phyloP scores from a whole-genome alignment of 2,329 filamentous ascomycete genomes.

The Ophiostoma sp. region DNA sequence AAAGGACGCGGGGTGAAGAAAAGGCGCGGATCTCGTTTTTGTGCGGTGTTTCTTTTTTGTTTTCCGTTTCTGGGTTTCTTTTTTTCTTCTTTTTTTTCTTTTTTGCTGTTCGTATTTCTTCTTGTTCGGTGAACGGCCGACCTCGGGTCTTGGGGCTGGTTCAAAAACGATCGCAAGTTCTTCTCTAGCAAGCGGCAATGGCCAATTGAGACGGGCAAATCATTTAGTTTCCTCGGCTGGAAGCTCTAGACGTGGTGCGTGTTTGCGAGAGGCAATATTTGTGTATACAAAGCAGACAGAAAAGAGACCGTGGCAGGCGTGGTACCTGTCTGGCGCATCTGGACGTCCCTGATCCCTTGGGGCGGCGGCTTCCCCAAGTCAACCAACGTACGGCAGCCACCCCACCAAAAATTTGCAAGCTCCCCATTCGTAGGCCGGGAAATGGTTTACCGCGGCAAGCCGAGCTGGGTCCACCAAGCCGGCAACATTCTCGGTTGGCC shows the following conservation, averaged over 20 bases:
- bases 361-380: constrained; percentile 19
- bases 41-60: constrained; percentile 16
- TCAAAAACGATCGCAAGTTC: not conserved
- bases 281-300: not conserved
- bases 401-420: constrained; percentile 16
- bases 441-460: constrained; percentile 28
- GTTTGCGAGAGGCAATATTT: not conserved
- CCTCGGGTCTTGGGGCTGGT: constrained; percentile 25
- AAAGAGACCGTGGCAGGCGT: not conserved
- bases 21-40: not conserved
- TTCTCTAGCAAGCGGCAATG: not conserved
- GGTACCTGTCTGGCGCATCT: not conserved
- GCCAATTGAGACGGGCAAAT: not conserved
- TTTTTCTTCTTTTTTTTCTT: not conserved
- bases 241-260: constrained; percentile 16
- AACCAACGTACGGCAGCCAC: not conserved
- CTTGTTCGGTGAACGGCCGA: constrained; percentile 17
- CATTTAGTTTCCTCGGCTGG: constrained; percentile 20
- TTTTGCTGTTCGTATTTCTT: not conserved
- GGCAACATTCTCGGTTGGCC: constrained; percentile 22
- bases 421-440: constrained; percentile 15
- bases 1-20: constrained; percentile 8
- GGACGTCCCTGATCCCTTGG: constrained; percentile 12
- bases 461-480: constrained; percentile 20
- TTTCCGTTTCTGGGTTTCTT: not conserved